Conservation (phyloP, 1,284 basidiomycete genomes). For the Cryptococcus deneoformans region DNA sequence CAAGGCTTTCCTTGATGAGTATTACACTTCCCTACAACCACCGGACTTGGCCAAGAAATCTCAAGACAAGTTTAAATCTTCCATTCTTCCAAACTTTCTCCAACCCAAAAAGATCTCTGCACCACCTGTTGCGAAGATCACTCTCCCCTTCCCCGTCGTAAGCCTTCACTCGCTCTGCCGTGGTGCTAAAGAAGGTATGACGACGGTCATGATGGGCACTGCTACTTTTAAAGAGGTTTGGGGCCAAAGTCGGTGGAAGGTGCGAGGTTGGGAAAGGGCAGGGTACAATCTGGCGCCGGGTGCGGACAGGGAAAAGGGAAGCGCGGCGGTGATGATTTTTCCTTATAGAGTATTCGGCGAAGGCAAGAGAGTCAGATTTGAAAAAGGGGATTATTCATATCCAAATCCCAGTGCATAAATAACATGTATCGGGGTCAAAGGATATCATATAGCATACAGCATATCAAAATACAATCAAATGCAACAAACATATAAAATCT, state of each 20-base stretch:
- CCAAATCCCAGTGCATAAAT: slow-evolving; percentile 11
- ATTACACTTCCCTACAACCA: slow-evolving; percentile 10
- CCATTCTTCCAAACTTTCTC: slow-evolving; percentile 30
- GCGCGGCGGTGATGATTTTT: slow-evolving; percentile 38
- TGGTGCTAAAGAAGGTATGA: slow-evolving; percentile 68
- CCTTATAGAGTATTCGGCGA: slow-evolving; percentile 43
- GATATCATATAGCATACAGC: not conserved
- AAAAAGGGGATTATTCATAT: slow-evolving; percentile 39
- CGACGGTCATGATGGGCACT: slow-evolving; percentile 74
- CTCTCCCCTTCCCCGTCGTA: slow-evolving; percentile 40
- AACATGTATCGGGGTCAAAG: not conserved
- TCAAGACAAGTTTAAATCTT: not conserved
- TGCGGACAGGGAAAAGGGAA: slow-evolving; percentile 10
- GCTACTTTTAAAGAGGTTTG: slow-evolving; percentile 71
- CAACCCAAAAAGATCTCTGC: slow-evolving; percentile 33
- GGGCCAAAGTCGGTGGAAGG: slow-evolving; percentile 39
- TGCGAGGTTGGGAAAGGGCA: slow-evolving; percentile 33
- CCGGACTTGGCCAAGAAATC: not conserved
- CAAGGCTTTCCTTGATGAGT: slow-evolving; percentile 24
- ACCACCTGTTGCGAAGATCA: slow-evolving; percentile 38
- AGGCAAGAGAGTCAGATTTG: slow-evolving; percentile 42
- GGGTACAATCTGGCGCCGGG: slow-evolving; percentile 19
- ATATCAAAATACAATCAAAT: not conserved
- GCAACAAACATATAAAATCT: not conserved
- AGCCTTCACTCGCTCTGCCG: slow-evolving; percentile 59